Base-by-base conservation (phyloP, 768 basidiomycete species). In the Rubroboletus satanas region DNA sequence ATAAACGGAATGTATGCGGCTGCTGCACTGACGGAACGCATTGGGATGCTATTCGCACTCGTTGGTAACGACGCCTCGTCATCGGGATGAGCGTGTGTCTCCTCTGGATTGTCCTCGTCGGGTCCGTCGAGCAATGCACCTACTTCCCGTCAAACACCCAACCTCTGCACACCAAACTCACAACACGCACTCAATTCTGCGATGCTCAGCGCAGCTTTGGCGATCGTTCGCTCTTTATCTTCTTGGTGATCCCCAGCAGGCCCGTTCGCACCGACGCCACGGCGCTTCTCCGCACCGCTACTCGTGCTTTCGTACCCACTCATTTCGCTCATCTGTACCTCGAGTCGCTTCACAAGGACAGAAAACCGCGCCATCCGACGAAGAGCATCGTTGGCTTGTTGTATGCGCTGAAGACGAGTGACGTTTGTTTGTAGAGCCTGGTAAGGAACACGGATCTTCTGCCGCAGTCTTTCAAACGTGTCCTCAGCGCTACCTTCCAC, bases 121-220 rank as follows among this genome's bases (percentile, higher is more conserved):
- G 77, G 70, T 8, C 77, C 76, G 51, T 82, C 79, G 12, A 87
- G 70, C 38, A 87, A 69, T 18, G 75, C 72, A 38, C 78, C 85
- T 86, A 45, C 18, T 18, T 14, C 32, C 38, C 42, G 37, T 66
- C 50, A 60, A 35, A 36, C 52, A 35, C 47, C 14, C 44, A 3
- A 18, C n/a, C 3, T 14, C 12, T 11, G 1, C 28, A 32, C 36
- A 45, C 38, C 36, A 12, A 33, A 49, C 36, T 1, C n/a, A 2
- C 18, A 14, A n/a, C 29, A 74, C 87, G 62, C 57, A 92, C 93
- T 79, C 41, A 98, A 76, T 69, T 99, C 96, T 0, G 95, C 92
- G 9, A 98, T 85, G 37, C 85, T 94, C 62, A 98, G 74, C n/a
- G 95, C 96, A 2, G 96, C 95, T 71, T 95, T 95, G 2, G 93